These are phyloP conservation scores for Hortaea werneckii DNA, from an alignment of 2,329 filamentous ascomycete genomes.

Conservation along the genomic window DNA sequence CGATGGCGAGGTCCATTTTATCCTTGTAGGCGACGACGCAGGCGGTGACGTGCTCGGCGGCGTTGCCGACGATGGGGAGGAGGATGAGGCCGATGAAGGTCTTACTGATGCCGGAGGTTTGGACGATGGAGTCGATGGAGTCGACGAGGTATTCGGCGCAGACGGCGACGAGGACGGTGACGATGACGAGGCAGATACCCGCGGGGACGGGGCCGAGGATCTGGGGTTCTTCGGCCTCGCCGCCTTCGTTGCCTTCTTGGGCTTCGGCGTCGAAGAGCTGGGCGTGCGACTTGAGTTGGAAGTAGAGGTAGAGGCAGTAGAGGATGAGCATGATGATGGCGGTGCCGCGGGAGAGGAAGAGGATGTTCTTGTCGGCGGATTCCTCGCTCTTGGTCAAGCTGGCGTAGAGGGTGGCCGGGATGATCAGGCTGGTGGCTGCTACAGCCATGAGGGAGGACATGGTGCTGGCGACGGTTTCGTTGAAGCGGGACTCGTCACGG, in stretches of 20 bases:
- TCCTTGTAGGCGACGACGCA: slow-evolving; percentile 46
- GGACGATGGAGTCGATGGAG: slow-evolving; percentile 45
- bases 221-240: slow-evolving; percentile 27
- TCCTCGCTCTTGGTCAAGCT: slow-evolving; percentile 31
- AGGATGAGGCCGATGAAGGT: slow-evolving; percentile 49
- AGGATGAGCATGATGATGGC: slow-evolving; percentile 44
- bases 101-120: slow-evolving; percentile 41
- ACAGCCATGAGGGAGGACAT: slow-evolving; percentile 54
- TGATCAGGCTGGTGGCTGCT: slow-evolving; percentile 43
- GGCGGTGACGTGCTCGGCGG: slow-evolving; percentile 47
- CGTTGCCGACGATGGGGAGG: slow-evolving; percentile 48
- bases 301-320: slow-evolving; percentile 45
- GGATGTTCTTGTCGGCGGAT: slow-evolving; percentile 35
- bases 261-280: slow-evolving; percentile 36
- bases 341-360: slow-evolving; percentile 43
- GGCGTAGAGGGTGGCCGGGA: slow-evolving; percentile 43
- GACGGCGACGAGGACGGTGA: slow-evolving; percentile 40
- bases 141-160: slow-evolving; percentile 46
- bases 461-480: slow-evolving; percentile 66
- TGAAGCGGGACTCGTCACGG: slow-evolving; percentile 46
- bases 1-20: slow-evolving; percentile 49
- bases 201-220: slow-evolving; percentile 37
- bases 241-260: slow-evolving; percentile 21
- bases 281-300: slow-evolving; percentile 44
- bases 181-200: slow-evolving; percentile 35